Conservation (phyloP, 768 basidiomycete species). For the Boletus edulis region DNA sequence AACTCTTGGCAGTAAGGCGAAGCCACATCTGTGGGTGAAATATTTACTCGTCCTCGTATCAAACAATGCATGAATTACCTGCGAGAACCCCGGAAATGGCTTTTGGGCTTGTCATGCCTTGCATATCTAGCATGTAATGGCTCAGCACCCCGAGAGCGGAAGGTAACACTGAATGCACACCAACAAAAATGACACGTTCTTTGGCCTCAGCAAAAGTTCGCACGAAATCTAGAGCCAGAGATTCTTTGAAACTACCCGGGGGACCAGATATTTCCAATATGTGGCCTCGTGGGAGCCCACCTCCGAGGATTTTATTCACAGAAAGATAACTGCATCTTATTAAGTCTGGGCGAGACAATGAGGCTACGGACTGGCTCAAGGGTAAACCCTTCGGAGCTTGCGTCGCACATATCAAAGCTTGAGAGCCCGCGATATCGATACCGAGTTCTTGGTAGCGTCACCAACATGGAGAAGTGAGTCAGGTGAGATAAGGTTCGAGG, state of each 20-base stretch:
- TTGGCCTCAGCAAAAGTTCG: slow-evolving; percentile 44
- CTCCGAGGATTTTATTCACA: slow-evolving; percentile 58
- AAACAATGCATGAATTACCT: slow-evolving; percentile 18
- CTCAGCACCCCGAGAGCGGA: slow-evolving; percentile 1
- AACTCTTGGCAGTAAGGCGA: slow-evolving; percentile 27
- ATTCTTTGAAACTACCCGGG: slow-evolving; percentile 68
- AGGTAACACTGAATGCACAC: slow-evolving; percentile 35
- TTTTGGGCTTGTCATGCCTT: slow-evolving; percentile 43
- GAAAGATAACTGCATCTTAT: slow-evolving; percentile 37
- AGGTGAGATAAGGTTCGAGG: not conserved
- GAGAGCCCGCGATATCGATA: slow-evolving; percentile 44
- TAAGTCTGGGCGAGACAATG: slow-evolving; percentile 26
- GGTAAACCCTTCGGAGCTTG: slow-evolving; percentile 32
- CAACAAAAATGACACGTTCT: slow-evolving; percentile 61
- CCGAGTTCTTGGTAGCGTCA: slow-evolving; percentile 43
- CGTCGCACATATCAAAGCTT: slow-evolving; percentile 43
- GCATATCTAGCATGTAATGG: slow-evolving; percentile 39
- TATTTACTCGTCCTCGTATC: slow-evolving; percentile 5
- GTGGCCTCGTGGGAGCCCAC: slow-evolving; percentile 59
- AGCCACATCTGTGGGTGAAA: slow-evolving; percentile 40
- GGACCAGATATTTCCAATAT: slow-evolving; percentile 76
- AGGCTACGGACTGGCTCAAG: slow-evolving; percentile 59
- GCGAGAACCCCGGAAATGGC: slow-evolving; percentile 31
- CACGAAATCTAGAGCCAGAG: slow-evolving; percentile 49
- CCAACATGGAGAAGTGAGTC: not conserved